Base-by-base conservation (phyloP, 371 early-diverging fungal species). In the Mucor saturninus region DNA sequence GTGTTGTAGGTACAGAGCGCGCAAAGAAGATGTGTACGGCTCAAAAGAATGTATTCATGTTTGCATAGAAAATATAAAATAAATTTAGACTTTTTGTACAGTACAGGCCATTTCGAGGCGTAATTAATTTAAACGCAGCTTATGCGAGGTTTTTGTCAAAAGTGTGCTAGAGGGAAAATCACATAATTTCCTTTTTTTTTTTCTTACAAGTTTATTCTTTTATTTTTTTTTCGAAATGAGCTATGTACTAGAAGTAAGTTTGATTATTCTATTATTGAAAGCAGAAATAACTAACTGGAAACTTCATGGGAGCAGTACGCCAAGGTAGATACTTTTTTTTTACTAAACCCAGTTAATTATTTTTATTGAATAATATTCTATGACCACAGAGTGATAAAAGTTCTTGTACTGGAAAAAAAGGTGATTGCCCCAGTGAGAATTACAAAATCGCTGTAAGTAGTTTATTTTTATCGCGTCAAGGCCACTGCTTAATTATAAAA, bases 1-100 rank as follows among this genome's bases (percentile, higher is more conserved):
- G 98, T 15, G 82, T 97, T 63, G 94, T 96, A 0, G 99, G 99
- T 28, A 86, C 87, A 2, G 81, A 82, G 8, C 79, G 95, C 26
- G 89, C 88, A 4, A 73, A 81, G 10, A 88, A 88, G 69, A 91
- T 98, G 89, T 79, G 89, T 61, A 76, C 86, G 29, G 87, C 90
- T 37, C 88, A 87, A 54, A 86, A 87, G 65, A 85, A 88, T 49
- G 79, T 86, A 26, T 91, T 84, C 68, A 85, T 84, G 57, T 91
- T 92, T 76, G 77, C 90, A 42, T 91, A 82, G 71, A 43, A 43
- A 43, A 35, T 6, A 35, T 6, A 0, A 4, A 43, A 43, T 43
- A 43, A 43, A 43, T 14, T 43, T n/a, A 15, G 15, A 43, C n/a
- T 43, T 43, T 40, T 40, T 40, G 40, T 40, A 40, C 8, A 9